phyloP scores from a whole-genome alignment of 2,329 filamentous ascomycete genomes.

The Aspergillus viridinutans region DNA sequence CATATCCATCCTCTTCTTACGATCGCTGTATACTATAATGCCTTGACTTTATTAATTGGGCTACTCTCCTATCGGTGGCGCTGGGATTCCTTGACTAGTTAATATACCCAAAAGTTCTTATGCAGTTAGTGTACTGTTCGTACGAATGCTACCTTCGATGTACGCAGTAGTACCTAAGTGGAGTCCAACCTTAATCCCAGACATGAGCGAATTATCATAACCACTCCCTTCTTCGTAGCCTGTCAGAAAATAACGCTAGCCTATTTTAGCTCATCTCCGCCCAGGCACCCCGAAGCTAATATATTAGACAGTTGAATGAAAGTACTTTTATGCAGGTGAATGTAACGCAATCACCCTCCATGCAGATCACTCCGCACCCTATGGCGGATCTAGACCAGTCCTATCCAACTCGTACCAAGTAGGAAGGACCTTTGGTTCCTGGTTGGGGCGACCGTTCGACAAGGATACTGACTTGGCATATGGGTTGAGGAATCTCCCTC shows the following conservation, averaged over 20 bases:
- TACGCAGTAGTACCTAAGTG: too few species aligned
- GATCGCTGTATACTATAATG: neutral
- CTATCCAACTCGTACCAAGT: too few species aligned
- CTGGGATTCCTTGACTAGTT: neutral
- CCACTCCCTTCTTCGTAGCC: too few species aligned
- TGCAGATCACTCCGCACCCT: neutral
- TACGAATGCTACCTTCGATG: neutral
- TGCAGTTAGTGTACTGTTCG: neutral
- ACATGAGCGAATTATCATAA: neutral
- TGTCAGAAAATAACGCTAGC: neutral
- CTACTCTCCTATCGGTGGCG: neutral
- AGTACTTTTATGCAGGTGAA: neutral
- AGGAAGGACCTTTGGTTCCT: neutral
- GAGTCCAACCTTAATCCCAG: neutral
- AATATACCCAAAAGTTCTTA: neutral
- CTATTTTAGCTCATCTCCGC: too few species aligned
- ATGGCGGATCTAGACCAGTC: neutral
- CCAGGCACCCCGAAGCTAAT: neutral
- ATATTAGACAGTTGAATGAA: neutral
- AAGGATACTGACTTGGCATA: neutral
- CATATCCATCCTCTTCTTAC: neutral
- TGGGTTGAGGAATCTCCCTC: too few species aligned
- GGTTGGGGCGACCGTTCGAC: too few species aligned
- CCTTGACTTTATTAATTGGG: neutral
- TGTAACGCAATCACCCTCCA: neutral